Evolutionary conservation across 106 monocot genomes (phyloP).

Genomic region (Dendrobium officinale): DNA sequence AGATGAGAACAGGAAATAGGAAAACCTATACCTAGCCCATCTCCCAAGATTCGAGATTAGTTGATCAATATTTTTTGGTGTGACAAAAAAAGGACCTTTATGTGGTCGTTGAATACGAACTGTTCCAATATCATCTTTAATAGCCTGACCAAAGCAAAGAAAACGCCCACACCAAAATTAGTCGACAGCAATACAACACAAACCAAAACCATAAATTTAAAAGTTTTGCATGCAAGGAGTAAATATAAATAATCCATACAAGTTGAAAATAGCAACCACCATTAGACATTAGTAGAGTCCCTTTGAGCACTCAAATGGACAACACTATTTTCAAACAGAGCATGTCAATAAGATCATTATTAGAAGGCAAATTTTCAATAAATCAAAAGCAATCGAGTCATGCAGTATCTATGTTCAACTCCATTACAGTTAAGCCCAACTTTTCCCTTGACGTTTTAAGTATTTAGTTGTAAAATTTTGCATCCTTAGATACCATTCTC

Average conservation of each 20-base stretch:
- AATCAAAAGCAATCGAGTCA: background rate
- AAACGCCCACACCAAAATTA: background rate
- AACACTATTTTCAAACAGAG: too few species aligned
- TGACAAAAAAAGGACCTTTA: slow-evolving; percentile 87
- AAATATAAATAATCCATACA: background rate
- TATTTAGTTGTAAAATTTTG: background rate
- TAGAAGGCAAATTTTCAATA: too few species aligned
- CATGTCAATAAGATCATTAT: too few species aligned
- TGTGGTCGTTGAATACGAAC: slow-evolving; percentile 82
- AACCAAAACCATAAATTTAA: background rate
- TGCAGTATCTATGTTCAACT: background rate
- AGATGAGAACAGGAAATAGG: background rate
- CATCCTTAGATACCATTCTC: background rate
- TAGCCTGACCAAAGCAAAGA: slow-evolving; percentile 40
- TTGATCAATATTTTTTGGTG: slow-evolving; percentile 82
- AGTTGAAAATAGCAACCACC: background rate
- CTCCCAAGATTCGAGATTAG: slow-evolving; percentile 77
- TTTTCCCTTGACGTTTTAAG: background rate
- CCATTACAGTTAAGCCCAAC: background rate
- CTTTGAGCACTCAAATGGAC: too few species aligned
- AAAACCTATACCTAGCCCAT: slow-evolving; percentile 64
- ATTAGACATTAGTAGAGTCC: too few species aligned
- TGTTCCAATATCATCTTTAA: slow-evolving; percentile 91
- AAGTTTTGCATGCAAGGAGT: background rate
- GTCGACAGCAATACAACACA: background rate